Base-by-base conservation (phyloP, 208 protist species). In the Leishmania major region DNA sequence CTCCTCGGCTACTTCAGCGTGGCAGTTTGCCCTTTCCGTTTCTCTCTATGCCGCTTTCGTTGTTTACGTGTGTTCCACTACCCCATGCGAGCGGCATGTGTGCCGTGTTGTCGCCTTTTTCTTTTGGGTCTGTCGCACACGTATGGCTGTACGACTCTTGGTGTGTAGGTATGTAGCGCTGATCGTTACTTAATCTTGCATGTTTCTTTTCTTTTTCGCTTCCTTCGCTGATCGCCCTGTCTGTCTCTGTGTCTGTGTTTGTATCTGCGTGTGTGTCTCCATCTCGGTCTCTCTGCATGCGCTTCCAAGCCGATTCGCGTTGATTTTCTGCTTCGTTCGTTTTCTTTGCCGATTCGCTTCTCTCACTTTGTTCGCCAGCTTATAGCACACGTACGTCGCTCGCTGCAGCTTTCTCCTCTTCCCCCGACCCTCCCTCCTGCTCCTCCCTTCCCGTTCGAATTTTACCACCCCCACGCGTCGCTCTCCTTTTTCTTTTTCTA, bases 191-290 rank as follows among this genome's bases (percentile, higher is more conserved):
- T 74, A 47, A 55, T 28, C 19, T 67, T 35, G 37, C 69, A 13
- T 62, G 28, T 81, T 47, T 78, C 28, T 78, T 75, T 28, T 49
- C 10, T n/a, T 64, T 51, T 60, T 71, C 31, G 28, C 19, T 70
- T 13, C 13, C 35, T 70, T 70, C 11, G 37, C 31, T 70, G 13
- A n/a, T 70, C 4, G 4, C 37, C 31, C 28, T 67, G 25, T 49
- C n/a, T 57, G 19, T 72, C 25, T 72, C 45, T 57, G 43, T 72
- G 17, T 72, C 45, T 75, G 25, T 75, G 15, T 75, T 10, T 25
- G 0, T 57, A 1, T 59, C 47, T 55, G 6, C 47, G 47, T 51
- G 13, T 57, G 1, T 59, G 5, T 74, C 66, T 71, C 31, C 0
- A 10, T n/a, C 66, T 71, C 31, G 66, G n/a, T 31, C 10, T 31